These are phyloP conservation scores for Berberis thunbergii DNA, from an alignment of 164 flowering plant genomes.

Conservation along the genomic window DNA sequence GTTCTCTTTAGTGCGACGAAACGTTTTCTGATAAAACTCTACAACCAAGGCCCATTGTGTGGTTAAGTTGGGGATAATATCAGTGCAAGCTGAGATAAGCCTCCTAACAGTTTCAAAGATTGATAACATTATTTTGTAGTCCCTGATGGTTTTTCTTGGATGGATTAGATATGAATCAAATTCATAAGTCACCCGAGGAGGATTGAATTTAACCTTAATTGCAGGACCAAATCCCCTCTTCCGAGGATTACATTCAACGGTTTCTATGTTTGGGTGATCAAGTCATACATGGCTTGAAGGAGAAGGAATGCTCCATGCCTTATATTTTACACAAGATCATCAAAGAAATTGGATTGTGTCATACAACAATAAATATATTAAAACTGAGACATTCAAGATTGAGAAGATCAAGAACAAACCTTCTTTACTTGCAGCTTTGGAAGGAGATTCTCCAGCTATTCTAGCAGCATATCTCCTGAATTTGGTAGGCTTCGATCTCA, in stretches of 20 bases:
- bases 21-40: too few relatives aligned
- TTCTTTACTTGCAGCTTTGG: conserved; percentile 39
- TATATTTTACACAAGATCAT: conserved; percentile 32
- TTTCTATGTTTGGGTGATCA: conserved; percentile 46
- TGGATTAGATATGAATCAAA: neutral
- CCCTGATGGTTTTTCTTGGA: neutral
- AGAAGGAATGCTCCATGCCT: conserved; percentile 67
- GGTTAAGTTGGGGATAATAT: too few relatives aligned
- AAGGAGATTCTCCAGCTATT: conserved; percentile 45
- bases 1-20: too few relatives aligned
- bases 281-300: conserved; percentile 56
- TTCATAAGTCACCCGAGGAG: neutral
- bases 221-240: conserved; percentile 62
- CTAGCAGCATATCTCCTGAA: conserved; percentile 36
- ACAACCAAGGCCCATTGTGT: too few relatives aligned
- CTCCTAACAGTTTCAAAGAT: too few relatives aligned
- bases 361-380: conserved; percentile 52
- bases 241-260: conserved; percentile 43
- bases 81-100: too few relatives aligned
- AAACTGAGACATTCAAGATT: conserved; percentile 37
- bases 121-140: too few relatives aligned
- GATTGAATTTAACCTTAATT: neutral
- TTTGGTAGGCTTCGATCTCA: conserved; percentile 9
- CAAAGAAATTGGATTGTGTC: conserved; percentile 27
- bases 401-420: conserved; percentile 39